Evolutionary conservation across 306 rosid species (phyloP).

Genomic region (Biancaea sappan): DNA sequence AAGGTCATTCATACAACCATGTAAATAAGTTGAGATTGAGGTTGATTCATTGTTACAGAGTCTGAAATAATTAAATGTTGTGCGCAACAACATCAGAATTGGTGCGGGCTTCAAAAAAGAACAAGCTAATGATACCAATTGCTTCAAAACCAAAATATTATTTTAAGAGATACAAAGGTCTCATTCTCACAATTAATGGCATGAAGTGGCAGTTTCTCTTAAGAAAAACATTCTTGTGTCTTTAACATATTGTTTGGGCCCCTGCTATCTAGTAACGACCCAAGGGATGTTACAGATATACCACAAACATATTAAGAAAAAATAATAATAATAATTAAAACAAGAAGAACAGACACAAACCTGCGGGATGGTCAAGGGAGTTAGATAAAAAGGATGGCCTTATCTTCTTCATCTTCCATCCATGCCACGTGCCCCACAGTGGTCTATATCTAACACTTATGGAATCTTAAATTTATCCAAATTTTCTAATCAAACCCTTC

Average conservation of each 20-base stretch:
- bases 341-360: too few relatives aligned
- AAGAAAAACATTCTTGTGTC: neutral
- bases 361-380: too few relatives aligned
- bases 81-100: neutral
- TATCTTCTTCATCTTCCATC: neutral
- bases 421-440: neutral
- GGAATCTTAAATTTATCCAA: too few relatives aligned
- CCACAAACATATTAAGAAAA: neutral
- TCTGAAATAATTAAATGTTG: neutral
- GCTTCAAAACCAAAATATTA: too few relatives aligned
- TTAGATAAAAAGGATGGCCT: too few relatives aligned
- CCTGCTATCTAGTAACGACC: neutral
- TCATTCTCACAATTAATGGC: neutral
- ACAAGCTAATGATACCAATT: neutral
- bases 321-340: too few relatives aligned
- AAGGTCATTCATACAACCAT: slow-evolving; percentile 87
- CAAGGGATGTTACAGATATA: neutral
- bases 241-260: neutral
- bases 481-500: too few relatives aligned
- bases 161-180: neutral
- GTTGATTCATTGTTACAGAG: neutral
- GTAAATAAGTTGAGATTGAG: neutral
- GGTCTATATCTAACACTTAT: neutral
- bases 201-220: neutral
- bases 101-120: neutral